A percentile compares a stretch with the other conserved stretches of the same genome.
Evolutionary conservation across 345 rosid species (phyloP).

Genomic region (Syzygium oleosum): DNA sequence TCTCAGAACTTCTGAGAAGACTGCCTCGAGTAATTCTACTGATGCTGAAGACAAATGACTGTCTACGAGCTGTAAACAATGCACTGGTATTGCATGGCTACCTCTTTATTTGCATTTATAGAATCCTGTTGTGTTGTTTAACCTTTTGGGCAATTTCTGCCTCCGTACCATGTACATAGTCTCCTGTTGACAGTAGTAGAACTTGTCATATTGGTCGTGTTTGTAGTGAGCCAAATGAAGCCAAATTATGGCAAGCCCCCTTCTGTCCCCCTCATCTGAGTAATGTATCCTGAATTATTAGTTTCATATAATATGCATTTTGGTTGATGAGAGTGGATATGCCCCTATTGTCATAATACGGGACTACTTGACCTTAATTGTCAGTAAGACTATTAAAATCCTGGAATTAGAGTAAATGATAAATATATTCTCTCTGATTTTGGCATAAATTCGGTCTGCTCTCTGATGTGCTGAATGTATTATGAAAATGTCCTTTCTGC

Average conservation of each 20-base stretch:
- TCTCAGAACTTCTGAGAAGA: conserved; percentile 88
- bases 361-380: not conserved
- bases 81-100: conserved; percentile 38
- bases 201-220: not conserved
- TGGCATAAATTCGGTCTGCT: not conserved
- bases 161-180: not conserved
- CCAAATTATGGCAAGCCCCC: not conserved
- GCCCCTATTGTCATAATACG: not conserved
- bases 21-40: conserved; percentile 85
- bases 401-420: not conserved
- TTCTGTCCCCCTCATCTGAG: not conserved
- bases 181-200: not conserved
- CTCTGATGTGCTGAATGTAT: not conserved
- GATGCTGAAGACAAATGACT: conserved; percentile 92
- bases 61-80: conserved; percentile 79
- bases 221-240: not conserved
- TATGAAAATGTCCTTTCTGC: not conserved
- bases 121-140: not conserved
- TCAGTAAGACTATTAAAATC: not conserved
- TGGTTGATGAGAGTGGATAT: not conserved
- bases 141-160: not conserved
- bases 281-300: not conserved
- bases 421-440: not conserved
- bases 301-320: not conserved
- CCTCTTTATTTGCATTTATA: not conserved